phyloP scores from a whole-genome alignment of 495 filamentous ascomycete species.

The Rhypophila decipiens region DNA sequence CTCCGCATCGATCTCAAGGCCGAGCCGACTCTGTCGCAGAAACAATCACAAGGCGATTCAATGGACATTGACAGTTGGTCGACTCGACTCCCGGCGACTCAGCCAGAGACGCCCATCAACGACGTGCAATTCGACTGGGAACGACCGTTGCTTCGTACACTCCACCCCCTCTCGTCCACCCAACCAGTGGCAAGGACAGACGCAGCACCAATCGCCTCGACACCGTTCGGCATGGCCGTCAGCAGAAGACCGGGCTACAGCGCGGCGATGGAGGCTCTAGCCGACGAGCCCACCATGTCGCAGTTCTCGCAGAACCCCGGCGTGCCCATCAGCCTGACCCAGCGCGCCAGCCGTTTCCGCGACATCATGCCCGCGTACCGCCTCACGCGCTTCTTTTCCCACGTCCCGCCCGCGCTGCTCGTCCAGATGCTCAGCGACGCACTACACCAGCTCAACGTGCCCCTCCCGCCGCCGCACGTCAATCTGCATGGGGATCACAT shows the following conservation, averaged over 20 bases:
- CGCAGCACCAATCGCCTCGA: slow-evolving; percentile 17
- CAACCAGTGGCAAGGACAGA: slow-evolving; percentile 39
- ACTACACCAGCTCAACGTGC: slow-evolving; percentile 75
- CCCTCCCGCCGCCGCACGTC: slow-evolving; percentile 47
- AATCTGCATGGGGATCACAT: slow-evolving; percentile 38
- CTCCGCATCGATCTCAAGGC: slow-evolving; percentile 87
- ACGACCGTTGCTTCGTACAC: slow-evolving; percentile 38
- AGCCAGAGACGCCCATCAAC: slow-evolving; percentile 67
- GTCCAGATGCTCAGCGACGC: slow-evolving; percentile 74
- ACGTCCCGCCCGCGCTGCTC: slow-evolving; percentile 68
- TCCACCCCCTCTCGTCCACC: slow-evolving; percentile 46
- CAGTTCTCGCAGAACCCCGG: slow-evolving; percentile 81
- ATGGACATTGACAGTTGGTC: slow-evolving; percentile 54
- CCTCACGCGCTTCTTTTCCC: slow-evolving; percentile 87
- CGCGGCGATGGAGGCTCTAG: slow-evolving; percentile 55
- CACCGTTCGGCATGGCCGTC: too few relatives aligned
- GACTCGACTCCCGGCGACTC: slow-evolving; percentile 55
- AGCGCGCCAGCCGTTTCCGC: slow-evolving; percentile 77
- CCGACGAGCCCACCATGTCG: slow-evolving; percentile 83
- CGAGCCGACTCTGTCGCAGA: slow-evolving; percentile 46
- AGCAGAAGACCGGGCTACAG: neutral
- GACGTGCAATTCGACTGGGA: slow-evolving; percentile 77
- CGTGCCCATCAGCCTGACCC: slow-evolving; percentile 76
- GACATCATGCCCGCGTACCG: slow-evolving; percentile 78
- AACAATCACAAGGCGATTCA: slow-evolving; percentile 28